Conservation (phyloP, 257 asterid species). For the Penstemon barbatus region DNA sequence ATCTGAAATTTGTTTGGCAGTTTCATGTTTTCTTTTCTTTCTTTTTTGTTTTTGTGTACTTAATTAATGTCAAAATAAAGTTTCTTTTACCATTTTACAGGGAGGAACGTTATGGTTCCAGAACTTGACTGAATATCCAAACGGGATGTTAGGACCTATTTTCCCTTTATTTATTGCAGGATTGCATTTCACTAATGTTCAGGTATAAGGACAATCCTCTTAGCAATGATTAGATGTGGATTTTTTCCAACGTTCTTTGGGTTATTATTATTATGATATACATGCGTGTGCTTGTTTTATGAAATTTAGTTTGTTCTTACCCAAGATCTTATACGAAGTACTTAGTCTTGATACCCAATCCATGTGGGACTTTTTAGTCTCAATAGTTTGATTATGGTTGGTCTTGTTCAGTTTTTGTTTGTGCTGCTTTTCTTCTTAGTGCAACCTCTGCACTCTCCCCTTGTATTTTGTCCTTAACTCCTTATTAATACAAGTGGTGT, state of each 20-base stretch:
- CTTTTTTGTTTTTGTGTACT: neutral
- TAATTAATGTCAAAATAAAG: conserved; percentile 17
- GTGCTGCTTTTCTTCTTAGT: no score
- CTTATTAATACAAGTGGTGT: no score
- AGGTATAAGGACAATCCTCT: conserved; percentile 51
- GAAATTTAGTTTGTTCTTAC: neutral
- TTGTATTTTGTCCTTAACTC: no score
- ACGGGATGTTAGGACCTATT: conserved; percentile 70
- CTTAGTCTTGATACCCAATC: no score
- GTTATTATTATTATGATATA: neutral
- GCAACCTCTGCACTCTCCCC: no score
- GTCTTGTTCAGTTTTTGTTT: no score
- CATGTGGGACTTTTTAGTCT: no score
- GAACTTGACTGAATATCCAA: conserved; percentile 75
- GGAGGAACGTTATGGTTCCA: conserved; percentile 93
- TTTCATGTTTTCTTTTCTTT: conserved; percentile 8
- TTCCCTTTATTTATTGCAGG: conserved; percentile 72
- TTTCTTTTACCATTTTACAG: conserved; percentile 44
- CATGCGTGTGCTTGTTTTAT: neutral
- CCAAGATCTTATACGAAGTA: no score
- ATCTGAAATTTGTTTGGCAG: conserved; percentile 9
- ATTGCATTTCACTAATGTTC: conserved; percentile 68
- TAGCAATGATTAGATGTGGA: conserved; percentile 14
- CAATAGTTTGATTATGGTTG: no score
- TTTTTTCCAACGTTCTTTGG: conserved; percentile 3